These are phyloP conservation scores for Postia placenta DNA, from an alignment of 768 basidiomycete genomes.

Conservation along the genomic window DNA sequence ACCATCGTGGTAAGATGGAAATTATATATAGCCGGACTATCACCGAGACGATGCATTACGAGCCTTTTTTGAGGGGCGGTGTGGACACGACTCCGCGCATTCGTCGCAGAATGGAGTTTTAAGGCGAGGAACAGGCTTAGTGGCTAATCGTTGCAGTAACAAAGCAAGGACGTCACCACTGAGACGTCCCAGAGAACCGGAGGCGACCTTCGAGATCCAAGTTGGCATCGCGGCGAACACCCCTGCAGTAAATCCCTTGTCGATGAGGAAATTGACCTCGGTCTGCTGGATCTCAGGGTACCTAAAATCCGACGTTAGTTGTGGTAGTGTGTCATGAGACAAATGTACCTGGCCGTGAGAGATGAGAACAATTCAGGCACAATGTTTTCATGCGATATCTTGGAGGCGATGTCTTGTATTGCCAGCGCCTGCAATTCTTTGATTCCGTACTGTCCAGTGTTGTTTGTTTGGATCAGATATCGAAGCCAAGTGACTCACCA, in stretches of 20 bases:
- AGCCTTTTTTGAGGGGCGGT: no score
- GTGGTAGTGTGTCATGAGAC: background rate
- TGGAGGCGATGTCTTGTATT: background rate
- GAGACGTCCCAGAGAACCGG: background rate
- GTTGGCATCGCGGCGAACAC: background rate
- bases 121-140: no score
- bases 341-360: background rate
- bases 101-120: no score
- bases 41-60: no score
- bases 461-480: background rate
- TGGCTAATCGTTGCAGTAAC: background rate
- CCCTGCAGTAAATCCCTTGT: background rate
- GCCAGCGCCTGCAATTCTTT: background rate
- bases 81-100: no score
- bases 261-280: background rate
- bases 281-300: background rate
- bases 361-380: background rate
- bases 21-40: no score
- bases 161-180: background rate
- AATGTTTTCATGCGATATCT: background rate
- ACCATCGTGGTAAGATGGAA: no score
- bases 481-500: conserved; percentile 24
- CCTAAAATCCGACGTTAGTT: background rate
- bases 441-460: background rate
- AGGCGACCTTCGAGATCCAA: background rate